Percentiles rank a stretch among this genome's conserved stretches.
Conservation (phyloP, 1,284 basidiomycete genomes). For the Ceratobasidium sp. region DNA sequence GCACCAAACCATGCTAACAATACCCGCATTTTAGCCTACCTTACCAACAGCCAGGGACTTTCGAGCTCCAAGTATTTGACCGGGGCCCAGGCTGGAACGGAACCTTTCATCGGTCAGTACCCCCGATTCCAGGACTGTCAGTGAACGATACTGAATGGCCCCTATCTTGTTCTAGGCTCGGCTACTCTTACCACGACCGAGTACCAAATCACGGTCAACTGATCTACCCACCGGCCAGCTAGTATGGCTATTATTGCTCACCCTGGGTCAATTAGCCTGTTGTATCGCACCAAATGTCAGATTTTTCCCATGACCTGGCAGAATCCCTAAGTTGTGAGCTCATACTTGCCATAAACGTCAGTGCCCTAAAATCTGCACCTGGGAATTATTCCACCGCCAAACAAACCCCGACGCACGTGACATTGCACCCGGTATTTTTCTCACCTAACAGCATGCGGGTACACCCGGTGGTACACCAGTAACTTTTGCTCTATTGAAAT, state of each 20-base stretch:
- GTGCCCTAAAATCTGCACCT: neutral
- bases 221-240: neutral
- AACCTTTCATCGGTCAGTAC: slow-evolving; percentile 43
- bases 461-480: neutral
- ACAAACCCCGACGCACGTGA: slow-evolving; percentile 34
- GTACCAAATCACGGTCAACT: slow-evolving; percentile 43
- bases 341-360: neutral
- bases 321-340: neutral
- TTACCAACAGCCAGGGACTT: slow-evolving; percentile 42
- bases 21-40: slow-evolving; percentile 53
- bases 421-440: slow-evolving; percentile 10
- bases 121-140: neutral
- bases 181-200: slow-evolving; percentile 38
- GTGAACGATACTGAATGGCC: neutral
- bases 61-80: slow-evolving; percentile 44
- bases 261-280: neutral
- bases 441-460: neutral
- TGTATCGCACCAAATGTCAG: neutral
- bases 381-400: slow-evolving; percentile 6
- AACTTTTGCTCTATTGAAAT: neutral
- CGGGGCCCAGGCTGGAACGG: slow-evolving; percentile 46
- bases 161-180: slow-evolving; percentile 35
- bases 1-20: neutral
- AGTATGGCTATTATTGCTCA: neutral
- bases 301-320: neutral